Conservation (phyloP, 2,329 filamentous ascomycete species). For the Ceratocystis cacaofunesta region DNA sequence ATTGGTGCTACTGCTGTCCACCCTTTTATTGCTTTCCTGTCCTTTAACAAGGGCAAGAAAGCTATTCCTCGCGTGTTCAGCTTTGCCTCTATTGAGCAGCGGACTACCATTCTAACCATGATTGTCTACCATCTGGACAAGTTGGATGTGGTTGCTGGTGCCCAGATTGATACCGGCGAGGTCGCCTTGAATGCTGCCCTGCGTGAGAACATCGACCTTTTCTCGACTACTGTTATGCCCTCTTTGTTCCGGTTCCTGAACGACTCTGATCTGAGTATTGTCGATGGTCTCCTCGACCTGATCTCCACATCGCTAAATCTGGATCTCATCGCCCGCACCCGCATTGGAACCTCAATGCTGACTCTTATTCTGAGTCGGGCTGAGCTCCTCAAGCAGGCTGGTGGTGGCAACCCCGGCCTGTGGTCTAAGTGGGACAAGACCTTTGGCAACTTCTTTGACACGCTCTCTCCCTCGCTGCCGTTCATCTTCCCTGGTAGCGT, state of each 20-base stretch:
- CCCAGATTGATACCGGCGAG: slow-evolving; percentile 59
- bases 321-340: slow-evolving; percentile 68
- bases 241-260: slow-evolving; percentile 80
- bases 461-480: slow-evolving; percentile 67
- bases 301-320: slow-evolving; percentile 74
- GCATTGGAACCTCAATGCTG: slow-evolving; percentile 75
- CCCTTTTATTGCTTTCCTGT: slow-evolving; percentile 91
- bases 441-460: slow-evolving; percentile 78
- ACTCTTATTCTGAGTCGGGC: slow-evolving; percentile 91
- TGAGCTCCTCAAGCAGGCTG: slow-evolving; percentile 77
- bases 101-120: slow-evolving; percentile 89
- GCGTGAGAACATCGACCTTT: slow-evolving; percentile 85
- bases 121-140: slow-evolving; percentile 87
- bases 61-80: slow-evolving; percentile 89
- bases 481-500: slow-evolving; percentile 86
- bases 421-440: slow-evolving; percentile 72
- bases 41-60: slow-evolving; percentile 91
- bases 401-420: slow-evolving; percentile 52
- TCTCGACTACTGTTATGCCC: slow-evolving; percentile 76
- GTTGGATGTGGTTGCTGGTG: slow-evolving; percentile 75
- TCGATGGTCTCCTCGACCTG: slow-evolving; percentile 76
- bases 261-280: slow-evolving; percentile 79
- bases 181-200: slow-evolving; percentile 56
- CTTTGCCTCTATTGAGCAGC: slow-evolving; percentile 80
- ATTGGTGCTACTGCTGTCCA: slow-evolving; percentile 65